A percentile compares a stretch with the other conserved stretches of the same genome.
These are phyloP conservation scores for Acorus calamus DNA, from an alignment of 106 monocot genomes.

Conservation along the genomic window DNA sequence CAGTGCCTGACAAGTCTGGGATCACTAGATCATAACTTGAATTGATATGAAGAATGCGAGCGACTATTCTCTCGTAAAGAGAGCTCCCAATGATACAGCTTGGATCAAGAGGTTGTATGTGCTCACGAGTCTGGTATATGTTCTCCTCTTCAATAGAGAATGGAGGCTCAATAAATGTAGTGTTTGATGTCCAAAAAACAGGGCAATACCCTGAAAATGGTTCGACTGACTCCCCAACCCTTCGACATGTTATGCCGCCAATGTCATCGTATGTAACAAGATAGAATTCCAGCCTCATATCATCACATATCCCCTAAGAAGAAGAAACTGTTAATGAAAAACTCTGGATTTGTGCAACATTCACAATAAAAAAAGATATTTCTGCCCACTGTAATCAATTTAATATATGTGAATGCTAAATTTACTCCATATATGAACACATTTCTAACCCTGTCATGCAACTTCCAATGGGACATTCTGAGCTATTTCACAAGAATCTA, in stretches of 20 bases:
- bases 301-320: conserved; percentile 70
- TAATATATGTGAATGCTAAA: too few species aligned
- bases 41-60: conserved; percentile 57
- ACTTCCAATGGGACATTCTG: too few species aligned
- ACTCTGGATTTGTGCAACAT: too few species aligned
- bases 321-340: too few species aligned
- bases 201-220: conserved; percentile 48
- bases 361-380: too few species aligned
- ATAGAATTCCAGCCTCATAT: conserved; percentile 64
- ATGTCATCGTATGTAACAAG: conserved; percentile 71
- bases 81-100: conserved; percentile 5
- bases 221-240: conserved; percentile 36
- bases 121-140: conserved; percentile 38
- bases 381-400: too few species aligned
- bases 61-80: conserved; percentile 21
- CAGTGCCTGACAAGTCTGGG: conserved; percentile 30
- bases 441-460: too few species aligned
- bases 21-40: conserved; percentile 64
- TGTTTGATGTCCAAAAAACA: conserved; percentile 69
- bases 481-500: too few species aligned
- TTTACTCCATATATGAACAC: too few species aligned
- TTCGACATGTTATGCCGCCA: conserved; percentile 73
- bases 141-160: conserved; percentile 60
- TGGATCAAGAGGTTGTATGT: conserved; percentile 21
- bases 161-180: conserved; percentile 50